A percentile compares a stretch with the other conserved stretches of the same genome.
Conservation (phyloP, 2,329 filamentous ascomycete species). For the Colletotrichum euphorbiae region DNA sequence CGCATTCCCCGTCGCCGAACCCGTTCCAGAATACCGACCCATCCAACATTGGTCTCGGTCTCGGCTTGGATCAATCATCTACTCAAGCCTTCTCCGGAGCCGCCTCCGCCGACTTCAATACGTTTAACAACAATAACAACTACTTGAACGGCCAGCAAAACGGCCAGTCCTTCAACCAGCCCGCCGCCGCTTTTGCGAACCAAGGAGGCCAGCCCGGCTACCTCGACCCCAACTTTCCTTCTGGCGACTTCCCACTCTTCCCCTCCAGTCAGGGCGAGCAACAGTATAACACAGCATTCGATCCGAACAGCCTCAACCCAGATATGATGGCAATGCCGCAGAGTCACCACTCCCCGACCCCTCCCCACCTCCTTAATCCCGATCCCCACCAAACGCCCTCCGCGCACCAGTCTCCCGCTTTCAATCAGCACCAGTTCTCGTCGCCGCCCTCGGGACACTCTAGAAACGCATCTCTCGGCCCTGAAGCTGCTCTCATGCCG, state of each 20-base stretch:
- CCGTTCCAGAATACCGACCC: constrained; percentile 61
- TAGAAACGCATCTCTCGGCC: constrained; percentile 67
- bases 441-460: constrained; percentile 62
- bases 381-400: constrained; percentile 60
- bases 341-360: constrained; percentile 67
- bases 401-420: constrained; percentile 67
- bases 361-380: constrained; percentile 65
- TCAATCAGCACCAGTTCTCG: constrained; percentile 67
- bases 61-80: constrained; percentile 66
- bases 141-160: constrained; percentile 63
- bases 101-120: constrained; percentile 58
- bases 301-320: constrained; percentile 56
- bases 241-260: constrained; percentile 74
- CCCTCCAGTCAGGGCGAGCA: constrained; percentile 63
- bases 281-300: constrained; percentile 72
- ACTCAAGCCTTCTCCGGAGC: constrained; percentile 53
- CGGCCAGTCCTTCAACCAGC: constrained; percentile 53
- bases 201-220: constrained; percentile 57
- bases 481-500: constrained; percentile 67
- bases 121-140: constrained; percentile 59
- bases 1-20: constrained; percentile 72
- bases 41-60: constrained; percentile 65
- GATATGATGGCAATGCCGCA: constrained; percentile 68
- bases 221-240: constrained; percentile 63
- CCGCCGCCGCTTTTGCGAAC: constrained; percentile 52